These are phyloP conservation scores for Fusarium incarnatum DNA, from an alignment of 2,329 filamentous ascomycete species.

Conservation along the genomic window DNA sequence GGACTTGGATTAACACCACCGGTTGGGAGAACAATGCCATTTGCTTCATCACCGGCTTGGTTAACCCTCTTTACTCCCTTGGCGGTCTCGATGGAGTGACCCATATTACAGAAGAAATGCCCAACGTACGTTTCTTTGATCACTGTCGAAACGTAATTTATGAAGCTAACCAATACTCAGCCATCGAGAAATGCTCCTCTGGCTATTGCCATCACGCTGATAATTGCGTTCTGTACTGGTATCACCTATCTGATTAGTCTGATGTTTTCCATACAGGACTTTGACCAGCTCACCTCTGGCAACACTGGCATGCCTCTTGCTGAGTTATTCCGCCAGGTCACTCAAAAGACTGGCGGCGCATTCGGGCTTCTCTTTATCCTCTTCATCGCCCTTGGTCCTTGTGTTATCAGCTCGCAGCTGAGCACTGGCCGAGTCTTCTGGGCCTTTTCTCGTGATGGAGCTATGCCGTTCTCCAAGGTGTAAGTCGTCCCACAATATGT, in stretches of 20 bases:
- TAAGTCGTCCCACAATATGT: fast-evolving
- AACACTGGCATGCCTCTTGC: not conserved
- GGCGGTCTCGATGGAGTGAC: constrained; percentile 10
- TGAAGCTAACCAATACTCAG: not conserved
- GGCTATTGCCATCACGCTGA: not conserved
- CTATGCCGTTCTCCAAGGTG: not conserved
- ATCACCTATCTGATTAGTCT: constrained; percentile 6
- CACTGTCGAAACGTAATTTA: fast-evolving
- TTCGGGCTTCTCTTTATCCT: constrained; percentile 5
- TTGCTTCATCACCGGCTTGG: constrained; percentile 7
- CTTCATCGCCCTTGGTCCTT: not conserved
- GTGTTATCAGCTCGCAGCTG: constrained; percentile 1
- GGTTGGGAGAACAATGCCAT: constrained; percentile 3
- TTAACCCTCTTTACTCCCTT: constrained; percentile 2
- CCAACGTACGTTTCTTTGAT: not conserved
- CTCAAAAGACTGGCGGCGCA: not conserved
- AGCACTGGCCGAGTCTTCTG: constrained; percentile 16
- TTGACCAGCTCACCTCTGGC: fast-evolving
- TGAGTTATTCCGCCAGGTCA: constrained; percentile 13
- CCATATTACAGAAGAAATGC: constrained; percentile 18
- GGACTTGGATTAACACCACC: constrained; percentile 21
- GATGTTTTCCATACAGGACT: constrained; percentile 12
- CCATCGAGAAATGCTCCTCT: constrained; percentile 3
- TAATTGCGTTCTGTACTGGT: constrained; percentile 6
- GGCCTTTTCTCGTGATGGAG: constrained; percentile 14